Base-by-base conservation (phyloP, 2,329 filamentous ascomycete genomes). In the Fusarium subtropicale region DNA sequence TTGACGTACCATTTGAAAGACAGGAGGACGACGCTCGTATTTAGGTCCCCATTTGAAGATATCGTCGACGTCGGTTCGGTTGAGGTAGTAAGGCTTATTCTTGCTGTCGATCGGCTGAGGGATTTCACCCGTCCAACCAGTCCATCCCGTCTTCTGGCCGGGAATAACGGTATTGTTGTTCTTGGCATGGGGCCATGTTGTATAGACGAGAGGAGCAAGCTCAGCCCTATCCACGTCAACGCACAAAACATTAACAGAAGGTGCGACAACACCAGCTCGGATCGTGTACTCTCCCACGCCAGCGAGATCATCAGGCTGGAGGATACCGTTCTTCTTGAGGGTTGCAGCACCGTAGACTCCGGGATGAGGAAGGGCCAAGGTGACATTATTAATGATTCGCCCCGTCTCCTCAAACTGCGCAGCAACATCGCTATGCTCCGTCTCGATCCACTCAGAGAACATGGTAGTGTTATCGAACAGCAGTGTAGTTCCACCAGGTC, bases 381-480 rank as follows among this genome's bases (percentile, higher is more conserved):
- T 92, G 28, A 93, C 87, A 67, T 94, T 94, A 75, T 94, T 92
- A 72, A 95, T 81, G 38, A 91, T 83, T 28, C 91, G 83, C 0
- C 81, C 79, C 55, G 87, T 76, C 13, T 82, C 75, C 7, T 82
- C 75, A 6, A 84, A 90, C 0, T 83, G 79, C 5, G 80, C 76
- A 0, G 83, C 82, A 20, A 89, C 84, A 57, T 92, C 82, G 34
- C 83, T 79, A 11, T 83, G 79, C 3, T 84, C 72, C 0, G 78
- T 81, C 59, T 91, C 84, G 38, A 94, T 88, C 92, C 92, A 96
- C 3, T 87, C 83, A 0, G 88, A 90, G 2, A 80, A 84, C 56
- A 94, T 82, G 0, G 91, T 93, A 0, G 90, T 93, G 68, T 94
- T 93, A 60, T 93, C 91, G 64, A 87, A 87, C 2, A 94, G 78